Evolutionary conservation across 2,329 filamentous ascomycete genomes (phyloP).

Genomic region (Ophiocordyceps camponoti-saundersi): DNA sequence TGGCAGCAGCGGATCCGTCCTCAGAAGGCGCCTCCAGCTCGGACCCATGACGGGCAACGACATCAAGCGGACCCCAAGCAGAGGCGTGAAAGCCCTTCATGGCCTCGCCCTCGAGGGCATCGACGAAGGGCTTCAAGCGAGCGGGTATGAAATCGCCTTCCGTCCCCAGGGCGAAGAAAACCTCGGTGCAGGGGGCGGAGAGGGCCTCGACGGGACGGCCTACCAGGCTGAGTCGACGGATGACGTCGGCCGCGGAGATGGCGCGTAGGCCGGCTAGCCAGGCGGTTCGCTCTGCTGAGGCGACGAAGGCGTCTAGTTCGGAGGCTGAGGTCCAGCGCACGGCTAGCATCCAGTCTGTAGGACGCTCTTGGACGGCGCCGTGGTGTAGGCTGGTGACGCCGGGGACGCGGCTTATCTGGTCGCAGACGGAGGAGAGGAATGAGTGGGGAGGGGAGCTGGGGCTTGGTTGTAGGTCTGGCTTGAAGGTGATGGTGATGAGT

Average conservation of each 20-base stretch:
- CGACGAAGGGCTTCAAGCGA: constrained; percentile 12
- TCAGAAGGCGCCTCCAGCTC: constrained; percentile 2
- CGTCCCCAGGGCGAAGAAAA: constrained; percentile 17
- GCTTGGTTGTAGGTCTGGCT: constrained; percentile 9
- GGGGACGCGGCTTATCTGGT: constrained; percentile 13
- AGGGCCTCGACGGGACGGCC: constrained; percentile 11
- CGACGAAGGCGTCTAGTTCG: constrained; percentile 21
- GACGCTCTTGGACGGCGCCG: constrained; percentile 17
- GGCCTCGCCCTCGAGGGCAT: constrained; percentile 7
- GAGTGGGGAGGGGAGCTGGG: constrained; percentile 9
- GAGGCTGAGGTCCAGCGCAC: constrained; percentile 16
- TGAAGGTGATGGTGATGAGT: constrained; percentile 15
- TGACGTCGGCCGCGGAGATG: constrained; percentile 10
- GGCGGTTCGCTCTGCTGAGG: constrained; percentile 21
- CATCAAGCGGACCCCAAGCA: constrained; percentile 15
- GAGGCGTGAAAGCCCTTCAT: constrained; percentile 15
- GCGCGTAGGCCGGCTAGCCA: constrained; percentile 20
- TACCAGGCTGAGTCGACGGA: constrained; percentile 7
- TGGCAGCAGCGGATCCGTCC: constrained; percentile 12
- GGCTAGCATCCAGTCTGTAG: constrained; percentile 14
- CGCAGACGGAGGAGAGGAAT: constrained; percentile 10
- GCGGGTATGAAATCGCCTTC: constrained; percentile 14
- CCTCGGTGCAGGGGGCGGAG: constrained; percentile 19
- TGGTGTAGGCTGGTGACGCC: constrained; percentile 16
- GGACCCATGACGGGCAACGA: not conserved